Percentiles rank a stretch among this genome's conserved stretches.
phyloP scores from a whole-genome alignment of 805 yeast genomes.

The Hanseniaspora clermontiae region DNA sequence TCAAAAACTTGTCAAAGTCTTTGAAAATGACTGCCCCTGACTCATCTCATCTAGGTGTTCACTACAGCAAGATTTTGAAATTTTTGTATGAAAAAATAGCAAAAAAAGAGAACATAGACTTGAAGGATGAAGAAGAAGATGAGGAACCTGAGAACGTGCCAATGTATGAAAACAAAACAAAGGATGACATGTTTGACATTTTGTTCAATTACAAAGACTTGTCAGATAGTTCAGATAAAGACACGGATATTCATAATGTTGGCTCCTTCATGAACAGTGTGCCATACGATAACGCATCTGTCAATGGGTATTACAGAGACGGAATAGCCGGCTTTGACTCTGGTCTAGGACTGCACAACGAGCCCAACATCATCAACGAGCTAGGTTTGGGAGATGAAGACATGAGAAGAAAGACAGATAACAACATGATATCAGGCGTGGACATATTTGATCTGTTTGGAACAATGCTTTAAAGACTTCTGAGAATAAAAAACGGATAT shows the following conservation, averaged over 20 bases:
- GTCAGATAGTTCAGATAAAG: neutral
- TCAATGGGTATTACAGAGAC: neutral
- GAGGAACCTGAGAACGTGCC: conserved; percentile 18
- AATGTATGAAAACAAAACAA: neutral
- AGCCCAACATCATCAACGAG: neutral
- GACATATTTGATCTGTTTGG: conserved; percentile 2
- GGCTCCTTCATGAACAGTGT: neutral
- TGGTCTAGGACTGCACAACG: neutral
- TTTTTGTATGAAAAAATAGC: conserved; percentile 61
- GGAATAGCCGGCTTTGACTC: neutral
- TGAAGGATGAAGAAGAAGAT: conserved; percentile 29
- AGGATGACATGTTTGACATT: conserved; percentile 10
- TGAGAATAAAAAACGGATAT: neutral
- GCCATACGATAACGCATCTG: too few relatives aligned
- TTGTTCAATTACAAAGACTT: conserved; percentile 1
- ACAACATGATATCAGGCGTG: neutral
- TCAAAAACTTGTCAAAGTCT: conserved; percentile 60
- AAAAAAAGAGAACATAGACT: conserved; percentile 1
- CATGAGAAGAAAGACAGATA: neutral
- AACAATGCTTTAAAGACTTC: neutral
- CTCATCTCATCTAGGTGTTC: conserved; percentile 68
- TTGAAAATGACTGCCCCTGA: conserved; percentile 79
- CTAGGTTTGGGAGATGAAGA: neutral
- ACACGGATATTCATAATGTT: neutral
- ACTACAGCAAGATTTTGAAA: conserved; percentile 66